Evolutionary conservation across 139 green algal genomes (phyloP).

Genomic region (Mesostigma viride): DNA sequence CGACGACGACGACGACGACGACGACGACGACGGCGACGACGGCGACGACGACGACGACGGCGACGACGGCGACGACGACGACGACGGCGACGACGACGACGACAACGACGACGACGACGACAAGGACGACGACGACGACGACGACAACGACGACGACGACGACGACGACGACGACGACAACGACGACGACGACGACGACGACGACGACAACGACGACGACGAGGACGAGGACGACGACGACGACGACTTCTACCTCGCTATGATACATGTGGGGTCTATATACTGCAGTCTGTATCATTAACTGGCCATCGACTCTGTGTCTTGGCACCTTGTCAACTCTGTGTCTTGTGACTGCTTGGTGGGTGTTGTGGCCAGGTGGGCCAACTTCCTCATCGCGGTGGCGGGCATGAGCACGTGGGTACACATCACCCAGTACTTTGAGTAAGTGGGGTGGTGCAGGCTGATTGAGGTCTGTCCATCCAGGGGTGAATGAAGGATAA

Average conservation of each 20-base stretch:
- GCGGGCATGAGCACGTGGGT: background rate
- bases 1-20: constrained; percentile 7
- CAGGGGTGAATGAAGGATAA: too few species aligned
- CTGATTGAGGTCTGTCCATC: too few species aligned
- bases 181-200: constrained; percentile 9
- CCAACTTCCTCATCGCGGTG: too few species aligned
- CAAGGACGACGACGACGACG: constrained; percentile 1
- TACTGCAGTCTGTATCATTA: too few species aligned
- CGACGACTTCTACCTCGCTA: background rate
- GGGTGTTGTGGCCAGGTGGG: too few species aligned
- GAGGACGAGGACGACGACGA: constrained; percentile 3
- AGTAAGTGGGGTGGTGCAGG: too few species aligned
- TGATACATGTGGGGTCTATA: too few species aligned
- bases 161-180: constrained; percentile 3
- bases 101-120: too few species aligned
- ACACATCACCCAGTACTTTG: background rate
- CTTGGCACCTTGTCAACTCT: too few species aligned
- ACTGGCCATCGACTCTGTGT: too few species aligned
- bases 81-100: constrained; percentile 10
- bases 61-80: background rate
- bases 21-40: background rate
- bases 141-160: constrained; percentile 11
- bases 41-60: background rate
- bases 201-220: constrained; percentile 8
- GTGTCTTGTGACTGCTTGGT: too few species aligned